Conservation (phyloP, 371 early-diverging fungal species). For the Syncephalastrum racemosum region DNA sequence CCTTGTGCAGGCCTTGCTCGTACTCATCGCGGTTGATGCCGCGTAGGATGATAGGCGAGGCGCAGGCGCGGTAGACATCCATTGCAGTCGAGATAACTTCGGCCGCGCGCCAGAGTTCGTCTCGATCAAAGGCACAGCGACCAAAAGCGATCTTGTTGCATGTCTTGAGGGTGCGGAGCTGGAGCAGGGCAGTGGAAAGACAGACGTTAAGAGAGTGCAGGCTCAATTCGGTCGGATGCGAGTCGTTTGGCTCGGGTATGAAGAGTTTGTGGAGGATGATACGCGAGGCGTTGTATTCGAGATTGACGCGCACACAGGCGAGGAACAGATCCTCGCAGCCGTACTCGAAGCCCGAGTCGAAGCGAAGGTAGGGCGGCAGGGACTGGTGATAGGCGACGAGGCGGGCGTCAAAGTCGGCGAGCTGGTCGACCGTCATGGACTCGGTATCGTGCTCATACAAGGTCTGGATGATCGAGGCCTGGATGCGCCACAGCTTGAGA, state of each 20-base stretch:
- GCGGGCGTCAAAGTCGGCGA: slow-evolving; percentile 33
- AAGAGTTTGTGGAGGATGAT: slow-evolving; percentile 49
- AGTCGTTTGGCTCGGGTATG: slow-evolving; percentile 39
- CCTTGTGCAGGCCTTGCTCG: slow-evolving; percentile 29
- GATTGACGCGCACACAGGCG: slow-evolving; percentile 42
- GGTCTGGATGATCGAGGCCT: slow-evolving; percentile 35
- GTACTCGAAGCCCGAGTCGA: slow-evolving; percentile 49
- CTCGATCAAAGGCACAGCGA: slow-evolving; percentile 47
- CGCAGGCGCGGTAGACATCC: slow-evolving; percentile 37
- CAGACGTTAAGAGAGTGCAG: slow-evolving; percentile 47
- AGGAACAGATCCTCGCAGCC: slow-evolving; percentile 38
- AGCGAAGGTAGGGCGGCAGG: slow-evolving; percentile 39
- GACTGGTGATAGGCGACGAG: slow-evolving; percentile 24
- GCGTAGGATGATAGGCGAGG: slow-evolving; percentile 23
- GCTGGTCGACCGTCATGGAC: slow-evolving; percentile 40
- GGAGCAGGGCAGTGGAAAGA: slow-evolving; percentile 28
- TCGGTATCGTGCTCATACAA: slow-evolving; percentile 46
- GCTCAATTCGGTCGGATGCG: slow-evolving; percentile 30
- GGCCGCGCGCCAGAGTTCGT: slow-evolving; percentile 44
- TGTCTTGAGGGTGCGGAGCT: slow-evolving; percentile 33
- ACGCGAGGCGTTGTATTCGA: slow-evolving; percentile 47
- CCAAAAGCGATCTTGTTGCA: slow-evolving; percentile 24
- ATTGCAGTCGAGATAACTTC: slow-evolving; percentile 39
- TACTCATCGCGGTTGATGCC: slow-evolving; percentile 25
- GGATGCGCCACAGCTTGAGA: slow-evolving; percentile 40